Evolutionary conservation across 2,329 filamentous ascomycete species (phyloP), one percentile per base, ranked within the genome.

Genomic region (Westerdykella sp.): DNA sequence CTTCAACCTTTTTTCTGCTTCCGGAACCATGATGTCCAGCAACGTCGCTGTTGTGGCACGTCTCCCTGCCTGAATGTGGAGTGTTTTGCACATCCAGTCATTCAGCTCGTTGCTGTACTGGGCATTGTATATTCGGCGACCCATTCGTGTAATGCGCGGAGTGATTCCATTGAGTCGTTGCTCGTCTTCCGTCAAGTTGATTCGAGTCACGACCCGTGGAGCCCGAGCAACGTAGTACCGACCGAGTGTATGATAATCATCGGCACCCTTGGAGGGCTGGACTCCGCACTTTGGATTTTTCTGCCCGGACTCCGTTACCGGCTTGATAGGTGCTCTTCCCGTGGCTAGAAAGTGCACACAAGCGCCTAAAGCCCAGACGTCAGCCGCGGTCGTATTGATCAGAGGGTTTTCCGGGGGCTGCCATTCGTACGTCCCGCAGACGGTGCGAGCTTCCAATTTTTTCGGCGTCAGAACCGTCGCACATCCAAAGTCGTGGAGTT

Each of bases 281-380:
- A 13, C 34, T 15, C n/a, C 34, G 31, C 34, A 4, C 32, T 35
- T 14, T 3, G 3, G 32, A 3, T 35, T 3, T 15, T 14, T 18
- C 16, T 9, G 32, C 6, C 7, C 13, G 32, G n/a, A 48, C 1
- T 34, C 22, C 6, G 23, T 13, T 3, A 44, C 35, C 25, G 54
- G 23, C 25, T 47, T 32, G 11, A 55, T 37, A 4, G 59, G 58
- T 6, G 48, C 14, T 3, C 44, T 14, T 7, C 58, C 58, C 0
- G 48, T 47, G 1, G 58, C 61, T 3, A 63, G 50, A 35, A 48
- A 64, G 39, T 63, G 54, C 2, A 66, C 46, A 31, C 55, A 54
- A 16, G 63, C 58, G 16, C 59, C 65, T 3, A 65, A 32, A 11
- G 54, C 47, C 63, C 63, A 68, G 4, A 62, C 45, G 7, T 66